A percentile compares a stretch with the other conserved stretches of the same genome.
These are phyloP conservation scores for Parathielavia appendiculata DNA, from an alignment of 495 filamentous ascomycete genomes.

Conservation along the genomic window DNA sequence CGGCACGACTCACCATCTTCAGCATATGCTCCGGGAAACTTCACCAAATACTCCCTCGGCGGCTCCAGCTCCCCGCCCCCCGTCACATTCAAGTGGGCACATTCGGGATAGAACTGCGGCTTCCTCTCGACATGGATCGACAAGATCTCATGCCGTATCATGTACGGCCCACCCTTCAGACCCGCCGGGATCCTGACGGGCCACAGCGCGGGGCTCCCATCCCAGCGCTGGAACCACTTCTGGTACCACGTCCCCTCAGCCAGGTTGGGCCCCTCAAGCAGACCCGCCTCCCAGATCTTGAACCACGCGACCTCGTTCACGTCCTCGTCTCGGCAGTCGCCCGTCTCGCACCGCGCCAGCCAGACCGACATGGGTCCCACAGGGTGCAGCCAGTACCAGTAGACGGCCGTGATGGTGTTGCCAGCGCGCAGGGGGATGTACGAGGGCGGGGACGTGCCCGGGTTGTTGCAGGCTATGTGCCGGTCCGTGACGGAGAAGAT, in stretches of 20 bases:
- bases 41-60: constrained; percentile 39
- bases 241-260: constrained; percentile 52
- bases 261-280: constrained; percentile 43
- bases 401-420: constrained; percentile 42
- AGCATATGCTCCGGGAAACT: constrained; percentile 48
- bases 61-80: constrained; percentile 40
- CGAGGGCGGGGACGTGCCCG: constrained; percentile 37
- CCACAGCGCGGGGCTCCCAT: constrained; percentile 42
- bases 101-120: constrained; percentile 55
- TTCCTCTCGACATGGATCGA: constrained; percentile 48
- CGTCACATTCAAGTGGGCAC: constrained; percentile 49
- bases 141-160: constrained; percentile 53
- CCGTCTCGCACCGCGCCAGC: constrained; percentile 39
- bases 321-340: constrained; percentile 37
- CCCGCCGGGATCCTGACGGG: constrained; percentile 43
- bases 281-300: constrained; percentile 50
- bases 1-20: constrained; percentile 35
- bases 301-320: constrained; percentile 43
- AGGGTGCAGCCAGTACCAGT: constrained; percentile 51
- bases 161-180: constrained; percentile 46
- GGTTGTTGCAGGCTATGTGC: constrained; percentile 41
- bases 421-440: constrained; percentile 43
- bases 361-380: constrained; percentile 49
- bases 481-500: constrained; percentile 37
- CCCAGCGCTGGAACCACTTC: constrained; percentile 46